Evolutionary conservation across 345 rosid species (phyloP).

Genomic region (Cardamine occulta): DNA sequence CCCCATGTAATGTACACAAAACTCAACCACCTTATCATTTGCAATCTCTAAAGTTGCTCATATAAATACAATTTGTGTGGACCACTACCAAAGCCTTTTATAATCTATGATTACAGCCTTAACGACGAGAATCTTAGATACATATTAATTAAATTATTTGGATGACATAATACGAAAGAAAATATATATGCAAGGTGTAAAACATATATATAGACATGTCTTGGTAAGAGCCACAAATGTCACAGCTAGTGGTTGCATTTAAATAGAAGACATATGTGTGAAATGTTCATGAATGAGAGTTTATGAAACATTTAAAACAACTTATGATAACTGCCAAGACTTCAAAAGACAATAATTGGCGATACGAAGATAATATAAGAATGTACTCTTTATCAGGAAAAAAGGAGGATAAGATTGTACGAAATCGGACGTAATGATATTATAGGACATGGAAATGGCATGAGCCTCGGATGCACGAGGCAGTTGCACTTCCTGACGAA

Average conservation of each 20-base stretch:
- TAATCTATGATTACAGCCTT: constrained; percentile 24
- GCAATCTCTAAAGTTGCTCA: constrained; percentile 27
- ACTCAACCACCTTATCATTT: constrained; percentile 42
- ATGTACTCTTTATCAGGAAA: neutral
- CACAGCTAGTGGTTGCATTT: neutral
- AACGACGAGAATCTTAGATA: constrained; percentile 27
- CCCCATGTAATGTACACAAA: constrained; percentile 39
- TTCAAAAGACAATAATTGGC: neutral
- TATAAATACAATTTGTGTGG: constrained; percentile 24
- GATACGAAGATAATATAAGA: constrained; percentile 8
- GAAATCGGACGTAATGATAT: constrained; percentile 24
- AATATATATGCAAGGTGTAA: constrained; percentile 14
- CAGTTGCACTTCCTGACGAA: constrained; percentile 41
- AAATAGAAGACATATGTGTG: neutral
- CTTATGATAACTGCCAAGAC: neutral
- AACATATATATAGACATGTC: constrained; percentile 22
- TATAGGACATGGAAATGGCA: constrained; percentile 26
- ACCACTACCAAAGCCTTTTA: constrained; percentile 21
- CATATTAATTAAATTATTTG: neutral
- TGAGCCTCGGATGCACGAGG: constrained; percentile 33
- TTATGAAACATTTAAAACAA: neutral
- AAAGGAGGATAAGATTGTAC: constrained; percentile 30
- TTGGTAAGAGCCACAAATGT: constrained; percentile 16
- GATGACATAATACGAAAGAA: constrained; percentile 4
- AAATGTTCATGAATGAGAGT: neutral